phyloP scores from a whole-genome alignment of 1,284 basidiomycete species.

The Papiliotrema laurentii region DNA sequence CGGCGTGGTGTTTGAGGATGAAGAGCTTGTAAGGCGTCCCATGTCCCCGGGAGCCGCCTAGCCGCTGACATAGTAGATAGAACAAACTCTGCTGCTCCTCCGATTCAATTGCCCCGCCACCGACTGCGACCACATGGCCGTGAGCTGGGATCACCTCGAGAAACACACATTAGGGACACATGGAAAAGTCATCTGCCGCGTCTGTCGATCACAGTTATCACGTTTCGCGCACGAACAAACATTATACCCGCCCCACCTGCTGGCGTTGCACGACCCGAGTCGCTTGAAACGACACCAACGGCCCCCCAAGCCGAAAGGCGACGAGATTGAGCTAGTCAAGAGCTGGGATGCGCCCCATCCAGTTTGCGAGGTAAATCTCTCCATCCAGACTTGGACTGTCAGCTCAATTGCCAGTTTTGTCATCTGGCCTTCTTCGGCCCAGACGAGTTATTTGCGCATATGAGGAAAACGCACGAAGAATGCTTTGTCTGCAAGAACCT shows the following conservation, averaged over 20 bases:
- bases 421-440: conserved; percentile 82
- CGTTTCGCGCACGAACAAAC: conserved; percentile 95
- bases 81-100: conserved; percentile 84
- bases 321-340: conserved; percentile 43
- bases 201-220: conserved; percentile 87
- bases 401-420: conserved; percentile 61
- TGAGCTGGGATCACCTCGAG: conserved; percentile 85
- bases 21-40: conserved; percentile 59
- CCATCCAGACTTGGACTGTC: background rate
- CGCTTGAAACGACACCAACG: conserved; percentile 53
- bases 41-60: background rate
- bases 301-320: conserved; percentile 35
- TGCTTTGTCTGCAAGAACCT: conserved; percentile 89
- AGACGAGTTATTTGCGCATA: conserved; percentile 90
- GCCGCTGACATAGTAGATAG: conserved; percentile 56
- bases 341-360: conserved; percentile 48
- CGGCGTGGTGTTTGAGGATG: conserved; percentile 78
- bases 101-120: conserved; percentile 79
- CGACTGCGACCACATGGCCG: conserved; percentile 75
- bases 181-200: conserved; percentile 73
- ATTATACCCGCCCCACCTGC: conserved; percentile 66
- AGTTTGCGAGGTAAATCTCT: conserved; percentile 52
- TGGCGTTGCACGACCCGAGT: conserved; percentile 75
- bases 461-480: conserved; percentile 91
- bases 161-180: conserved; percentile 56